Evolutionary conservation across 140 eudicot genomes (phyloP), one percentile per base, ranked within the genome.

Genomic region (Stevia rebaudiana): DNA sequence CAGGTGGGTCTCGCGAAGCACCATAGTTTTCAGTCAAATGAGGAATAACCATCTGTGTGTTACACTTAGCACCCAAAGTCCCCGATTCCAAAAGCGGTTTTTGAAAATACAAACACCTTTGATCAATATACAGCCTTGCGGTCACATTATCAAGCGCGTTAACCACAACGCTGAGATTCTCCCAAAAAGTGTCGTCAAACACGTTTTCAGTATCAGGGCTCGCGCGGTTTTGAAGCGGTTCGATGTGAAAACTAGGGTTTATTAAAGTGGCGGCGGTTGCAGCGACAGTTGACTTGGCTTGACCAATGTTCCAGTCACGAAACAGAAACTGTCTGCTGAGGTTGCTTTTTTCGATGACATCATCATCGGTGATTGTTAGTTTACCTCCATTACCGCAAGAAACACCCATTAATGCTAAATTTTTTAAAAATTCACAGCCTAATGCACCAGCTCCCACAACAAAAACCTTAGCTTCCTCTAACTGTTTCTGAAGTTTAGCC

Each of bases 211-310:
- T 74, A 73, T 84, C 95, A 25, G 95, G 86, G 83, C 81, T 79
- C 39, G 94, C 95, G 44, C 94, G 95, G 40, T 87, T 87, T 60
- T 87, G 95, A 51, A 87, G 82, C 13, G 95, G 94, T 78, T 87
- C 95, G 23, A 87, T 73, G 59, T 62, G 77, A 42, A 87, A 78
- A 28, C 57, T 64, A 35, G 95, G 86, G 70, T 87, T 87, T 50
- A 87, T 87, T 58, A 79, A 71, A 25, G 81, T 48, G 31, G 95
- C 95, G 50, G 94, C 94, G 13, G 89, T 67, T 16, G 94, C 89
- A 82, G 95, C 95, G 75, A 87, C 95, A 1, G 95, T 87, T 57
- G 95, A 87, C 63, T 87, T 87, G 24, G 95, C 92, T 77, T 84
- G 95, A 59, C 95, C 94, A 58, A 87, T 87, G 68, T 87, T 87